Conservation (phyloP, 1,139 yeast genomes). For the Suhomyces taliae region DNA sequence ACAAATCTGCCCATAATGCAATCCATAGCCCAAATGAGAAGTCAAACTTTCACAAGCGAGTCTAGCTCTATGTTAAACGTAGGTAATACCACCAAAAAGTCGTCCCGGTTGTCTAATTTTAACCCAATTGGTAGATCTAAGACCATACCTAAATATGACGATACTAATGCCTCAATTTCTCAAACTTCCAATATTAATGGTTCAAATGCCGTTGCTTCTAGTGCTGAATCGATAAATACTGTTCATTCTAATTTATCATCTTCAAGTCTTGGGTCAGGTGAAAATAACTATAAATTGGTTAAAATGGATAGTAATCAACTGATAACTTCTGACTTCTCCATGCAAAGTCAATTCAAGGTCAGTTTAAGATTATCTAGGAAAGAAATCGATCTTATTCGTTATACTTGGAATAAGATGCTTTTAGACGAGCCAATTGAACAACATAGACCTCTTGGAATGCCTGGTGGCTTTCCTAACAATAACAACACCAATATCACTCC, state of each 20-base stretch:
- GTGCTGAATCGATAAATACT: not conserved
- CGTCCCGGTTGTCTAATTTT: slow-evolving; percentile 15
- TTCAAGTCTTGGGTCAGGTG: slow-evolving; percentile 12
- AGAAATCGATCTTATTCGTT: slow-evolving; percentile 43
- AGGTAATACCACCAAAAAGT: slow-evolving; percentile 9
- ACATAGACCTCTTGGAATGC: slow-evolving; percentile 23
- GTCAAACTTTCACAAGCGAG: slow-evolving; percentile 12
- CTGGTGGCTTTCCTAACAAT: slow-evolving; percentile 28
- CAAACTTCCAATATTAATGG: not conserved
- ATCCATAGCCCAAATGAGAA: slow-evolving; percentile 16
- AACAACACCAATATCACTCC: slow-evolving; percentile 9
- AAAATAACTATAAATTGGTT: slow-evolving; percentile 35
- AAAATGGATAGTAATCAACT: slow-evolving; percentile 51
- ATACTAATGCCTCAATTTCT: not conserved
- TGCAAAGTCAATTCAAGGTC: slow-evolving; percentile 28
- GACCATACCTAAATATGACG: slow-evolving; percentile 12
- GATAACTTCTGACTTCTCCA: slow-evolving; percentile 30
- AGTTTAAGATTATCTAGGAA: slow-evolving; percentile 28
- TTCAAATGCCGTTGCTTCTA: slow-evolving; percentile 1
- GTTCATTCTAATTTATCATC: slow-evolving; percentile 8
- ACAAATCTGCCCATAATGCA: slow-evolving; percentile 12
- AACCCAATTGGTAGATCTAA: slow-evolving; percentile 15
- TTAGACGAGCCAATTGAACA: slow-evolving; percentile 35
- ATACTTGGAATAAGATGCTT: slow-evolving; percentile 47
- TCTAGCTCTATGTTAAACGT: slow-evolving; percentile 7